These are phyloP conservation scores for Ganoderma leucocontextum DNA, from an alignment of 1,284 basidiomycete genomes.

Conservation along the genomic window DNA sequence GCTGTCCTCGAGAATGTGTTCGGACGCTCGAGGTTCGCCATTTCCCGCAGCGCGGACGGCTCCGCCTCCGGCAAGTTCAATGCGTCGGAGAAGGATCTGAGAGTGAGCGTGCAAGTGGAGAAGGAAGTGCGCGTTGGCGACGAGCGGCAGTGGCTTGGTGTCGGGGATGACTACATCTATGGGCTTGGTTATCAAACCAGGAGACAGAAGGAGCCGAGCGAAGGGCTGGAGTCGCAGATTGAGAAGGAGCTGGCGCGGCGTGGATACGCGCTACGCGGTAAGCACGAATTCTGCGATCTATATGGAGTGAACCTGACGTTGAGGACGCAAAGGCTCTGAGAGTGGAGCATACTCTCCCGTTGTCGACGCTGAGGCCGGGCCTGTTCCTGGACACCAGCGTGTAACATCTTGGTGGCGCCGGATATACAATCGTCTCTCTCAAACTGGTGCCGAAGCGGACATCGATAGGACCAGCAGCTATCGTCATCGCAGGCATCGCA, in stretches of 20 bases:
- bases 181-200: constrained; percentile 44
- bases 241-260: constrained; percentile 58
- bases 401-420: constrained; percentile 64
- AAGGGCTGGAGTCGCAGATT: constrained; percentile 59
- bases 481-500: constrained; percentile 20
- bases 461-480: constrained; percentile 8
- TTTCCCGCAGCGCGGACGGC: constrained; percentile 26
- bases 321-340: constrained; percentile 15
- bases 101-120: constrained; percentile 41
- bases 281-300: background rate
- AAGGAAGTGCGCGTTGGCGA: constrained; percentile 51
- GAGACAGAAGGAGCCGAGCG: constrained; percentile 56
- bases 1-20: constrained; percentile 61
- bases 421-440: constrained; percentile 61
- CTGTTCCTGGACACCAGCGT: constrained; percentile 34
- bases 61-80: constrained; percentile 12
- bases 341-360: constrained; percentile 25
- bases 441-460: constrained; percentile 47
- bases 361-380: constrained; percentile 21
- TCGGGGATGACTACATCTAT: constrained; percentile 55
- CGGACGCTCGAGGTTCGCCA: constrained; percentile 44
- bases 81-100: constrained; percentile 28
- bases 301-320: background rate
- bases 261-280: constrained; percentile 50
- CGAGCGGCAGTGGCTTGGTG: constrained; percentile 61